phyloP scores from a whole-genome alignment of 1,284 basidiomycete genomes.

The Cryptococcus maquisensis region DNA sequence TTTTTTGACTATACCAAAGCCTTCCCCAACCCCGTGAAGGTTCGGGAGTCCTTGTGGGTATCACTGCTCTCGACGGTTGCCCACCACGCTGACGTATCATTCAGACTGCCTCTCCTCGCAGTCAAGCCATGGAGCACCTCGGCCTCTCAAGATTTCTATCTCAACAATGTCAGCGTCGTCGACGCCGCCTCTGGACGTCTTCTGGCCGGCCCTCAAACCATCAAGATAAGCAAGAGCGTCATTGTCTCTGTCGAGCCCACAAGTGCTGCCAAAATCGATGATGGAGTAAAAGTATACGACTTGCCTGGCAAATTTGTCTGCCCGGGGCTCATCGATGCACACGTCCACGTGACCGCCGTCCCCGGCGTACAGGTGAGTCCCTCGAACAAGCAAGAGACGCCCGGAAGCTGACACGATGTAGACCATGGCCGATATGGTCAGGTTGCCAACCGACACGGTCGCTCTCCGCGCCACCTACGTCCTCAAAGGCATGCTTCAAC shows the following conservation, averaged over 20 bases:
- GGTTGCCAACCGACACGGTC: conserved; percentile 42
- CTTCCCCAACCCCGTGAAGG: neutral
- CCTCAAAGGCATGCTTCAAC: conserved; percentile 51
- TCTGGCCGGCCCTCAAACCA: conserved; percentile 36
- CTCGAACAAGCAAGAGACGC: neutral
- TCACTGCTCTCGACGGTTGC: neutral
- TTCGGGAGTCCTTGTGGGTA: neutral
- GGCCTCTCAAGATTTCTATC: neutral
- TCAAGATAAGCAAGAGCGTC: conserved; percentile 42
- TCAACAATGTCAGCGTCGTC: conserved; percentile 19
- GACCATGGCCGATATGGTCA: conserved; percentile 44
- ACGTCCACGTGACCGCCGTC: conserved; percentile 53
- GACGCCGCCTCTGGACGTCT: conserved; percentile 21
- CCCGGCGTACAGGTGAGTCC: conserved; percentile 35
- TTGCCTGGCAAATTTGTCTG: conserved; percentile 49
- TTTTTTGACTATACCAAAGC: neutral
- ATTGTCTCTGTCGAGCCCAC: conserved; percentile 28
- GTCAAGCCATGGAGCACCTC: neutral
- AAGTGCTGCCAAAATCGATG: conserved; percentile 17
- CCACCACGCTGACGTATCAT: neutral
- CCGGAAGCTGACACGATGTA: neutral
- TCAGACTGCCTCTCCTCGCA: neutral
- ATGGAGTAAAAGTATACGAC: conserved; percentile 35
- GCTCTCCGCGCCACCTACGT: conserved; percentile 50
- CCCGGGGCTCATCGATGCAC: conserved; percentile 46